These are phyloP conservation scores for Carex scoparia DNA, from an alignment of 176 grass and related monocot genomes.

Conservation along the genomic window DNA sequence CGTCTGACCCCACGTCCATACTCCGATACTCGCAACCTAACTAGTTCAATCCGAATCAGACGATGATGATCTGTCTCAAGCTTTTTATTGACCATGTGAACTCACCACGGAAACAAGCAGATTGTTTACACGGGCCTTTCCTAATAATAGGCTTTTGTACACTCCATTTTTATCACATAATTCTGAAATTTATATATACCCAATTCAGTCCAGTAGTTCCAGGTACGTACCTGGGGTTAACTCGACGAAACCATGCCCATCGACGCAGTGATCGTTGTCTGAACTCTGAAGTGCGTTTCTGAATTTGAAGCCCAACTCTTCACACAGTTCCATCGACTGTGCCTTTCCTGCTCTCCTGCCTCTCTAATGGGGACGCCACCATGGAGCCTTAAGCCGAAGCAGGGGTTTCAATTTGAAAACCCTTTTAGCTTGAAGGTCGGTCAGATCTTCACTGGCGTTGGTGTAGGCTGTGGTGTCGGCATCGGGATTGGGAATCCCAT, in stretches of 20 bases:
- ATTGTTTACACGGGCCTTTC: neutral
- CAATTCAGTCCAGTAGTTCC: neutral
- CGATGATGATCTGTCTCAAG: neutral
- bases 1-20: no score
- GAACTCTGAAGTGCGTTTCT: neutral
- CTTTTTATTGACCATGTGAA: neutral
- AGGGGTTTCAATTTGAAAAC: conserved; percentile 51
- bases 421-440: conserved; percentile 85
- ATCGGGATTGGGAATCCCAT: conserved; percentile 48
- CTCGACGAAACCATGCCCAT: neutral
- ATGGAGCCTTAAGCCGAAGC: conserved; percentile 8
- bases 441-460: conserved; percentile 78
- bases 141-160: neutral
- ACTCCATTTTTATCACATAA: neutral
- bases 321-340: neutral
- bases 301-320: neutral
- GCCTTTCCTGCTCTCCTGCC: neutral
- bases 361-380: conserved; percentile 14
- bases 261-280: neutral
- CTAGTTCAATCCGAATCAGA: neutral
- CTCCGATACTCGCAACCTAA: no score
- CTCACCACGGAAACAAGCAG: neutral
- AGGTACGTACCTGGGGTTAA: no score
- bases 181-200: neutral
- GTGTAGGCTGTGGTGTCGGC: conserved; percentile 82